Evolutionary conservation across 1,139 yeast species (phyloP), one percentile per base, ranked within the genome.

Genomic region (Yamadazyma dendronema): DNA sequence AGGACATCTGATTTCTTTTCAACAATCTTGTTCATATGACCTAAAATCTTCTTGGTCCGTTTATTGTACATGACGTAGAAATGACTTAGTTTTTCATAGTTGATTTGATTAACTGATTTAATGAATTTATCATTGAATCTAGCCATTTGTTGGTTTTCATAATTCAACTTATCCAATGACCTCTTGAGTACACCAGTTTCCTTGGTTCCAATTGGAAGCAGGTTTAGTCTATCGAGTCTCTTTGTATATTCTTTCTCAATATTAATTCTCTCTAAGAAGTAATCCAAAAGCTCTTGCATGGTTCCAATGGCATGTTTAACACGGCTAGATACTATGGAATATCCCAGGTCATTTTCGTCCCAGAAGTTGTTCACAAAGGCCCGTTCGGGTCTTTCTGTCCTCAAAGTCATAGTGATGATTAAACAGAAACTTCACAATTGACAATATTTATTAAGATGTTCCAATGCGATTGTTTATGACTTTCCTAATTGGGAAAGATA

Each of bases 241-340:
- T 76, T 72, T 33, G 80, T 65, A 53, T 85, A 85, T 15, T 88
- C 96, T 44, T 79, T 84, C 51, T 88, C 96, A 28, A 88, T 73
- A 7, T 72, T 65, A 2, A 76, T 65, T 32, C 82, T 56, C 40
- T 76, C 79, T 34, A 62, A 62, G 50, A 74, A 77, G 49, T 67
- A 77, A 8, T 61, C 63, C 10, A 67, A 52, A 24, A 77, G 56
- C 30, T 71, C 73, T 26, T 68, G 67, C 32, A 76, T 52, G 6
- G 75, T 74, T 2, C 42, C 35, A 21, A 56, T 33, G 4, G 71
- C 57, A 43, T 67, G 62, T 35, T 62, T 57, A 37, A 69, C 57
- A 31, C 65, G 49, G 24, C 56, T 53, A 29, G 58, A 63, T 16
- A 70, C 50, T 9, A 54, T 58, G 25, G 44, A 44, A 40, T 61